Evolutionary conservation across 148 eudicot species (phyloP), one percentile per base, ranked within the genome.

Genomic region (Salicornia ramosissima): DNA sequence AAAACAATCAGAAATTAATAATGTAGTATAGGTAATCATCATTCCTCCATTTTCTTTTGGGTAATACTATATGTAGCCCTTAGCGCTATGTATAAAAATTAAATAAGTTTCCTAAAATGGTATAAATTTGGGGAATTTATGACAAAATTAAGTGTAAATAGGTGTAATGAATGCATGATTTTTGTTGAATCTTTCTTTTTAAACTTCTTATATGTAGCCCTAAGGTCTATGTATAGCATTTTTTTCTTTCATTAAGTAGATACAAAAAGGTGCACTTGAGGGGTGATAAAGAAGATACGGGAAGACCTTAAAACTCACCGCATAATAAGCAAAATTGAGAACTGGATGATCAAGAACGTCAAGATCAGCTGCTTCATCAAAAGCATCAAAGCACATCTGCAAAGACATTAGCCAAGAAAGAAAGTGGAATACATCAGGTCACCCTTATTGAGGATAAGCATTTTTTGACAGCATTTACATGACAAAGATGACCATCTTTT

Each of bases 331-430:
- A 18, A 94, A 83, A 74, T 84, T 87, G 46, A 94, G 82, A 67
- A 87, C 50, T 11, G 98, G 97, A 79, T 94, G 98, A 72, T 90
- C 80, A 83, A 93, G 68, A 65, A 90, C 89, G 71, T 94, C 97
- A 54, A 94, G 85, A 69, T 88, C 80, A 28, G 97, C 97, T 72
- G 86, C 87, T 79, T 76, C 71, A 77, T 94, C 88, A 74, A 94
- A 94, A 70, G 98, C 98, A 72, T 87, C 79, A 34, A 94, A 83
- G 88, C 89, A 90, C 90, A 94, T 90, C 98, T 94, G 88, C 64
- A 72, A 40, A 31, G 26, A 56, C 7, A 61, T 5, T 21, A 40
- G 30, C 45, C 67, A 7, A 19, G 25, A 21, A 63, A 33, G 36
- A 42, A 49, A 71, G 40, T 15, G 50, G 39, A 22, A 62, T 25